Base-by-base conservation (phyloP, 2,329 filamentous ascomycete genomes). In the Phyllosticta citribraziliensis region DNA sequence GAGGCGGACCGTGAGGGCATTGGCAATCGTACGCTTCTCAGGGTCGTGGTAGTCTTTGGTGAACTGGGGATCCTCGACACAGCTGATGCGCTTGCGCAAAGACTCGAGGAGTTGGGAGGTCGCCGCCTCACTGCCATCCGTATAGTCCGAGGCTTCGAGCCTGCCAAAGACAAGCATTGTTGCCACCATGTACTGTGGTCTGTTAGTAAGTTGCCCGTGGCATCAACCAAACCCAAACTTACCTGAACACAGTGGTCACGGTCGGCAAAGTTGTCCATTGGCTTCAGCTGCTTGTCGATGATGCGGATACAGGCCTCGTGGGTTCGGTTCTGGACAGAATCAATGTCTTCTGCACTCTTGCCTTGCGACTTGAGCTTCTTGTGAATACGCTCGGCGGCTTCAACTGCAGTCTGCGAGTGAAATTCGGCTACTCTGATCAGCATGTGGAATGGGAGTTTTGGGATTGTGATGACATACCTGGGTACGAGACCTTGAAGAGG, bases 221-320 rank as follows among this genome's bases (percentile, higher is more conserved):
- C 19, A 12, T n/a, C 56, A 22, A 17, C 40, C 30, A 25, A 8
- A 11, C 24, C 50, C n/a, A 19, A 4, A 63, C 72, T 64, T 71
- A 80, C 79, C 81, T 97, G 94, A 68, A 99, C 93, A 80, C 94
- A 99, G 84, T 99, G 94, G 78, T 99, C 94, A 72, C 94, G 91
- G 79, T 99, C 94, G 72, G 94, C 94, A 73, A 97, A 99, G 86
- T 99, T 99, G 82, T 97, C 92, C 90, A 99, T 96, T 69, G 92
- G 87, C 84, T 97, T 97, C 84, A 96, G 95, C 80, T 99, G 94
- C 84, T 99, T 99, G 84, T 99, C 94, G 71, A 99, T 99, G 79
- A 99, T 99, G 71, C 94, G 91, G 73, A 99, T 85, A 80, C 94
- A 97, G 63, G 94, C 94, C 79, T 99, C 94, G 80, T 99, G 94